Conservation (phyloP, 495 filamentous ascomycete genomes). For the Cryomyces minteri region DNA sequence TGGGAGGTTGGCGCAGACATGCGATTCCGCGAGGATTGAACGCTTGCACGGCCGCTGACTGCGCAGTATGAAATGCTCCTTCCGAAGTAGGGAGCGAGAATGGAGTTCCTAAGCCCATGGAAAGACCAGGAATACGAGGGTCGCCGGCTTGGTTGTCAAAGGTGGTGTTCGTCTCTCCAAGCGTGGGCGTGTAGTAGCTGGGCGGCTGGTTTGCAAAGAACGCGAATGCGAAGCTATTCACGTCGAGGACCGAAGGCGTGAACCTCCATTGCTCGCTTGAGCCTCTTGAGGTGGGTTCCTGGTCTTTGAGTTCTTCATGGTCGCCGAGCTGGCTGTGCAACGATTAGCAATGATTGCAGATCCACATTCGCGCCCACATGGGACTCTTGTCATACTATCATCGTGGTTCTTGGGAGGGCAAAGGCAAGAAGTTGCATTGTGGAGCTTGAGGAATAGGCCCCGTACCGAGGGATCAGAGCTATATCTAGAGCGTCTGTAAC, state of each 20-base stretch:
- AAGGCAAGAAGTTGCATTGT: no score
- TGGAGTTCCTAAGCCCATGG: conserved; percentile 68
- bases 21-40: conserved; percentile 39
- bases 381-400: no score
- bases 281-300: conserved; percentile 60
- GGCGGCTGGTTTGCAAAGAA: conserved; percentile 59
- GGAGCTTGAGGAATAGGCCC: no score
- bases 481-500: neutral
- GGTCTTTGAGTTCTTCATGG: conserved; percentile 47
- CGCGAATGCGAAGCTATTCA: conserved; percentile 62
- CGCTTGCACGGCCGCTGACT: no score
- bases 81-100: conserved; percentile 44
- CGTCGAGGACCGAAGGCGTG: conserved; percentile 73
- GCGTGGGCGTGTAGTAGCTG: conserved; percentile 78
- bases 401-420: no score
- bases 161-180: conserved; percentile 50
- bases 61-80: no score
- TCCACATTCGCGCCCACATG: no score
- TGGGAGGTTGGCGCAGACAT: no score
- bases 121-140: conserved; percentile 61
- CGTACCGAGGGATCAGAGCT: neutral
- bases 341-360: no score
- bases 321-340: conserved; percentile 3
- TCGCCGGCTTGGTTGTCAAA: conserved; percentile 79
- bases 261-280: conserved; percentile 64